Percentiles rank a stretch among this genome's conserved stretches.
Conservation (phyloP, 2,329 filamentous ascomycete species). For the Colletotrichum tanaceti region DNA sequence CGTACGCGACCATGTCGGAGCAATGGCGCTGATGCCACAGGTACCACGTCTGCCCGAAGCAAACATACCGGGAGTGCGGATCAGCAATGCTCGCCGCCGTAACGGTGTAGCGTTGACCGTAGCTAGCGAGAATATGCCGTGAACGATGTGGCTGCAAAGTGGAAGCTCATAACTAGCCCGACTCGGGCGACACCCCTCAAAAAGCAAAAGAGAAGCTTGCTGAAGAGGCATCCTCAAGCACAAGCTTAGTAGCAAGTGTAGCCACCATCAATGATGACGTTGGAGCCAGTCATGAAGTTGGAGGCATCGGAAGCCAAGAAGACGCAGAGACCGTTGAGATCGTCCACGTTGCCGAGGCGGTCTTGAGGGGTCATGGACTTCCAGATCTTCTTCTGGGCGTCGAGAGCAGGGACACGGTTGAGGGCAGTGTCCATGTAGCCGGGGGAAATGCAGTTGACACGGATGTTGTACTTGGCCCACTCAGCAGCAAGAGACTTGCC, state of each 20-base stretch:
- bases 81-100: constrained; percentile 24
- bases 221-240: not conserved
- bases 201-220: not conserved
- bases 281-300: constrained; percentile 81
- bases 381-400: constrained; percentile 87
- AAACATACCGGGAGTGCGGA: constrained; percentile 32
- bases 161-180: constrained; percentile 11
- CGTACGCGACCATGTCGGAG: constrained; percentile 29
- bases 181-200: not conserved
- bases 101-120: constrained; percentile 4
- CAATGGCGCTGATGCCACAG: constrained; percentile 23
- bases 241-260: constrained; percentile 70
- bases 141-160: constrained; percentile 18
- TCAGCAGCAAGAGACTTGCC: constrained; percentile 85
- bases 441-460: constrained; percentile 86
- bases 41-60: constrained; percentile 23
- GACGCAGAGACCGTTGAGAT: constrained; percentile 81
- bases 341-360: constrained; percentile 77
- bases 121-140: not conserved
- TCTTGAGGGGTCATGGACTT: constrained; percentile 78
- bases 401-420: constrained; percentile 81
- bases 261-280: constrained; percentile 77
- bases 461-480: constrained; percentile 84
- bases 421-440: constrained; percentile 89
- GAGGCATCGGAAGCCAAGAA: constrained; percentile 80